Conservation (phyloP, 2,329 filamentous ascomycete species). For the Penicillium hesseltinei region DNA sequence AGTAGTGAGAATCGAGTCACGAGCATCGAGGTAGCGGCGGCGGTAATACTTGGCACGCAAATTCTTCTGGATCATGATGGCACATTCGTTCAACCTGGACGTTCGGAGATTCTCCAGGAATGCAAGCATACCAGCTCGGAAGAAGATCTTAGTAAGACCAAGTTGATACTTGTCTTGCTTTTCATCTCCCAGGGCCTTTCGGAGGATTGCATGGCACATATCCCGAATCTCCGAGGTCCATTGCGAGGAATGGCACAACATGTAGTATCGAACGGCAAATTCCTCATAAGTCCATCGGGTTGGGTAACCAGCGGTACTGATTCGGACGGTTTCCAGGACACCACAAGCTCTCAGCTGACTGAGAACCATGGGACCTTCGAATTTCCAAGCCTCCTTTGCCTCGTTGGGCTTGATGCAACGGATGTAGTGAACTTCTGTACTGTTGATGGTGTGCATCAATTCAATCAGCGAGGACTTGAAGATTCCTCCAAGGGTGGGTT, state of each 20-base stretch:
- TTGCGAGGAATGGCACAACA: constrained; percentile 83
- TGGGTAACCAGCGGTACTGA: constrained; percentile 94
- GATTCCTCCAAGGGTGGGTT: constrained; percentile 94
- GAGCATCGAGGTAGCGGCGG: constrained; percentile 81
- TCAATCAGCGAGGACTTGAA: constrained; percentile 99
- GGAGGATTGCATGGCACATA: constrained; percentile 90
- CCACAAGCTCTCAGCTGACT: constrained; percentile 96
- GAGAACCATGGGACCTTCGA: constrained; percentile 97
- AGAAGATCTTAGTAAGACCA: constrained; percentile 98
- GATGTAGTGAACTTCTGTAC: constrained; percentile 98
- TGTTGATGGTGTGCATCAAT: constrained; percentile 96
- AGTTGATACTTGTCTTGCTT: constrained; percentile 93
- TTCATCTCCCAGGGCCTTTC: constrained; percentile 78
- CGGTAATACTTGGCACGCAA: constrained; percentile 93
- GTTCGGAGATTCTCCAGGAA: constrained; percentile 95
- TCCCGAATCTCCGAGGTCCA: constrained; percentile 93
- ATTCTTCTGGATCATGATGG: constrained; percentile 99
- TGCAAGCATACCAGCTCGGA: constrained; percentile 97
- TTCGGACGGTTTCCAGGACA: constrained; percentile 97
- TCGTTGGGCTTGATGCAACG: constrained; percentile 99
- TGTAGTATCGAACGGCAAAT: constrained; percentile 96
- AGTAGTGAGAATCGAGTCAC: constrained; percentile 73
- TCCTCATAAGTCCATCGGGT: constrained; percentile 99
- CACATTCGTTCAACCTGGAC: constrained; percentile 84
- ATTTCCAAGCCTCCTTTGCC: constrained; percentile 94